phyloP scores from a whole-genome alignment of 2,329 filamentous ascomycete species.

The Amylocarpus encephaloides region DNA sequence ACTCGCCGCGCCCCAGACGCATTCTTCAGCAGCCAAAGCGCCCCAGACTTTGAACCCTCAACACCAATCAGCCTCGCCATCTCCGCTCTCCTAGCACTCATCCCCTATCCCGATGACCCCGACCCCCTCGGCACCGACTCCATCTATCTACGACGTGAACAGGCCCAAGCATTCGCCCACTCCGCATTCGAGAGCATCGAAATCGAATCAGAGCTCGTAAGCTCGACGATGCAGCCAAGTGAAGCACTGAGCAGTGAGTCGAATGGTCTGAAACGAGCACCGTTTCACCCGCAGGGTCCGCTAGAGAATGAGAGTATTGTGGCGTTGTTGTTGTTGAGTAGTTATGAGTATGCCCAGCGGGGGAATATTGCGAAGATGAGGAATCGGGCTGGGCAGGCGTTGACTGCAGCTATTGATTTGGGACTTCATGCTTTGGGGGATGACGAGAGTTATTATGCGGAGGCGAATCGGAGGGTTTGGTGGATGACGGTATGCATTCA shows the following conservation, averaged over 20 bases:
- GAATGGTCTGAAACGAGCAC: conserved; percentile 30
- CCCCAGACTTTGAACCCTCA: conserved; percentile 34
- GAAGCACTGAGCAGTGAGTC: conserved; percentile 35
- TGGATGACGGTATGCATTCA: conserved; percentile 43
- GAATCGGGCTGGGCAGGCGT: conserved; percentile 41
- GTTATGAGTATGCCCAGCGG: conserved; percentile 48
- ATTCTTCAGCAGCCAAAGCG: conserved; percentile 32
- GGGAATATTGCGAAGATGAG: conserved; percentile 48
- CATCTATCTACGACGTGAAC: conserved; percentile 39
- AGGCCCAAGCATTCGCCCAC: conserved; percentile 44
- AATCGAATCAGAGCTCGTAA: conserved; percentile 41
- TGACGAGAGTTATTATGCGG: conserved; percentile 36
- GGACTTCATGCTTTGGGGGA: conserved; percentile 37
- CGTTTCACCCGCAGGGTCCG: conserved; percentile 40
- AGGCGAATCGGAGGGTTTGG: conserved; percentile 43
- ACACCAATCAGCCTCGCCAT: conserved; percentile 42
- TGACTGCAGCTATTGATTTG: conserved; percentile 41
- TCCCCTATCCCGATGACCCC: conserved; percentile 36
- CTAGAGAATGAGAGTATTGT: conserved; percentile 43
- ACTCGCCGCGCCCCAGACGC: conserved; percentile 25
- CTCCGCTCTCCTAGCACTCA: conserved; percentile 42
- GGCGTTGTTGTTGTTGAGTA: conserved; percentile 42
- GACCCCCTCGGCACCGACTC: conserved; percentile 33
- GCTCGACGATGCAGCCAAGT: conserved; percentile 39
- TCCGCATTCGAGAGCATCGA: conserved; percentile 43